Evolutionary conservation across 352 stramenopile genomes (phyloP).

Genomic region (Phytophthora nicotianae): DNA sequence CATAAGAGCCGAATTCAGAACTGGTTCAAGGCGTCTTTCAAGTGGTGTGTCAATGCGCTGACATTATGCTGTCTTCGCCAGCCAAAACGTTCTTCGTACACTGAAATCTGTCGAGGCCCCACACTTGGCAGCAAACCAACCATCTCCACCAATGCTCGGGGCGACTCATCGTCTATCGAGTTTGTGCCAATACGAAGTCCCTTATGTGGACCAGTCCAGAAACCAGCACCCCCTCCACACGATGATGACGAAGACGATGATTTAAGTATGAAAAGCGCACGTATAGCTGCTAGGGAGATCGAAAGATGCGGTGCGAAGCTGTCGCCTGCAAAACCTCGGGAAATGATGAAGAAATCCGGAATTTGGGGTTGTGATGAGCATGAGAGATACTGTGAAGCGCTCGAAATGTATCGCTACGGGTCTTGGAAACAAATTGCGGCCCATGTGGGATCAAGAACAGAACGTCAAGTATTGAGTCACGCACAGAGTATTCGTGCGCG

Average conservation of each 20-base stretch:
- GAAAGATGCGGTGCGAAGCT: conserved; percentile 1
- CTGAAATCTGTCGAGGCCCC: conserved; percentile 2
- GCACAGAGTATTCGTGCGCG: conserved; percentile 15
- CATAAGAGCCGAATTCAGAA: conserved; percentile 5
- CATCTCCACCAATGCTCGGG: conserved; percentile 2
- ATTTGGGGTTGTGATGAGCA: conserved; percentile 19
- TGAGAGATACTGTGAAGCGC: conserved; percentile 14
- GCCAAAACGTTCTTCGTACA: conserved; percentile 2
- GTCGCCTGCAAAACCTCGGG: neutral
- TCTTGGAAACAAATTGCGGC: conserved; percentile 22
- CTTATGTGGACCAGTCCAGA: neutral
- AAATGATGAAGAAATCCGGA: conserved; percentile 8
- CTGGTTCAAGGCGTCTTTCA: conserved; percentile 9
- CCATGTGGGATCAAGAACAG: conserved; percentile 17
- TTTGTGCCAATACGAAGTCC: conserved; percentile 5
- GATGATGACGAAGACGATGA: neutral
- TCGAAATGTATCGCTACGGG: conserved; percentile 13
- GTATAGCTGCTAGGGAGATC: conserved; percentile 8
- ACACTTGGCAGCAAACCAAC: conserved; percentile 8
- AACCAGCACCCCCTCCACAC: neutral
- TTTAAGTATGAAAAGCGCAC: conserved; percentile 4
- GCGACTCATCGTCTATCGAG: conserved; percentile 7
- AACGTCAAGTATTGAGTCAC: conserved; percentile 17
- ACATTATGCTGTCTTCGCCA: conserved; percentile 12
- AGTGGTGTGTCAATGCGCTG: conserved; percentile 18